Percentiles rank a stretch among this genome's conserved stretches.
Evolutionary conservation across 176 grass and related monocot species (phyloP).

Genomic region (Pontederia crassipes): DNA sequence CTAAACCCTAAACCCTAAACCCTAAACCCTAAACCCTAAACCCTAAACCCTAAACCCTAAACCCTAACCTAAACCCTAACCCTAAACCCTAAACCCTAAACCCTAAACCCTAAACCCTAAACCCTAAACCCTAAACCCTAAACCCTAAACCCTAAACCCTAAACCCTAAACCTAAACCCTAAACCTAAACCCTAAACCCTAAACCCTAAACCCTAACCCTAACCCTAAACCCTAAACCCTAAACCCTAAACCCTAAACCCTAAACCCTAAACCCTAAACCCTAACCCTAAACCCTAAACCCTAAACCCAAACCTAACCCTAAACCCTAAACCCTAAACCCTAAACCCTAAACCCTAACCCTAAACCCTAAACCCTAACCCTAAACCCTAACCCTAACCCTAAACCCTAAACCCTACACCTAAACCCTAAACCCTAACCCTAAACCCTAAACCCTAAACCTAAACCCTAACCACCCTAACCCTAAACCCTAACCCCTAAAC

Average conservation of each 20-base stretch:
- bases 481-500: constrained; percentile 5
- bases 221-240: constrained; percentile 10
- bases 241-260: constrained; percentile 12
- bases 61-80: no score
- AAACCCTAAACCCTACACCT: constrained; percentile 9
- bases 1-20: constrained; percentile 27
- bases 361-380: constrained; percentile 12
- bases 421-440: constrained; percentile 5
- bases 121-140: constrained; percentile 6
- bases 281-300: constrained; percentile 4
- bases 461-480: constrained; percentile 5
- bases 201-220: constrained; percentile 11
- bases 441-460: constrained; percentile 1
- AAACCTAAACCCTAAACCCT: constrained; percentile 19
- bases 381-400: constrained; percentile 8
- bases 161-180: constrained; percentile 12
- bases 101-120: constrained; percentile 5
- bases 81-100: constrained; percentile 5
- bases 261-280: constrained; percentile 12
- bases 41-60: constrained; percentile 19
- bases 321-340: constrained; percentile 12
- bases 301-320: constrained; percentile 1
- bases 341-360: constrained; percentile 7
- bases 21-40: constrained; percentile 18
- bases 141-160: constrained; percentile 15